A percentile compares a stretch with the other conserved stretches of the same genome.
Evolutionary conservation across 148 eudicot species (phyloP).

Genomic region (Cornus controversa): DNA sequence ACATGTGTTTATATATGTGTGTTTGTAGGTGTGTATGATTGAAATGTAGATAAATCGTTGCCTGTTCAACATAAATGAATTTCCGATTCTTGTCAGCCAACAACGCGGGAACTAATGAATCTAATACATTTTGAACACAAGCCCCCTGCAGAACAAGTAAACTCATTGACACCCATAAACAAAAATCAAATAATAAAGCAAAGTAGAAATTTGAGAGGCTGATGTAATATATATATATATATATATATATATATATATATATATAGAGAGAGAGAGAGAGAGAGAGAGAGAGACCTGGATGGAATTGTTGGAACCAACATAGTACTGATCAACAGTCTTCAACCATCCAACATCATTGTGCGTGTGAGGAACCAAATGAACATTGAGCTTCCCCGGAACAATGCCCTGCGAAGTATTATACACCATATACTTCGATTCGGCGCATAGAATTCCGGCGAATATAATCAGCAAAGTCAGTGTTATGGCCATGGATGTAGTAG

Average conservation of each 20-base stretch:
- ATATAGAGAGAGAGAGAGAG: too few relatives aligned
- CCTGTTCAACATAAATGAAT: conserved; percentile 90
- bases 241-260: too few relatives aligned
- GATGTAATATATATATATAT: not conserved
- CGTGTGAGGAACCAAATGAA: conserved; percentile 76
- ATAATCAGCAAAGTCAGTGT: conserved; percentile 15
- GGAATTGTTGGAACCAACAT: conserved; percentile 81
- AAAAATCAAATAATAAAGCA: too few relatives aligned
- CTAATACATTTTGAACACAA: conserved; percentile 82
- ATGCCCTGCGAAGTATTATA: conserved; percentile 54
- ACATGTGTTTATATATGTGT: too few relatives aligned
- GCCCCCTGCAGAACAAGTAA: conserved; percentile 50
- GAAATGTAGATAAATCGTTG: not conserved
- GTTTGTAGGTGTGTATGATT: not conserved
- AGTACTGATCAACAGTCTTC: conserved; percentile 89
- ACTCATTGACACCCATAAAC: not conserved
- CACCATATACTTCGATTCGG: conserved; percentile 55
- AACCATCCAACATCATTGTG: conserved; percentile 94
- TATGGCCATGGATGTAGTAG: conserved; percentile 11
- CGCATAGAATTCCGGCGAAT: conserved; percentile 12
- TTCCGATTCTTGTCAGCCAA: conserved; percentile 81
- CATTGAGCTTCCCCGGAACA: conserved; percentile 66
- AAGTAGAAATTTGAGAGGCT: too few relatives aligned
- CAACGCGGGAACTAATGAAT: conserved; percentile 82
- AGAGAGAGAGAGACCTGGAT: conserved; percentile 67